Evolutionary conservation across 768 basidiomycete species (phyloP).

Genomic region (Lepiota subincarnata): DNA sequence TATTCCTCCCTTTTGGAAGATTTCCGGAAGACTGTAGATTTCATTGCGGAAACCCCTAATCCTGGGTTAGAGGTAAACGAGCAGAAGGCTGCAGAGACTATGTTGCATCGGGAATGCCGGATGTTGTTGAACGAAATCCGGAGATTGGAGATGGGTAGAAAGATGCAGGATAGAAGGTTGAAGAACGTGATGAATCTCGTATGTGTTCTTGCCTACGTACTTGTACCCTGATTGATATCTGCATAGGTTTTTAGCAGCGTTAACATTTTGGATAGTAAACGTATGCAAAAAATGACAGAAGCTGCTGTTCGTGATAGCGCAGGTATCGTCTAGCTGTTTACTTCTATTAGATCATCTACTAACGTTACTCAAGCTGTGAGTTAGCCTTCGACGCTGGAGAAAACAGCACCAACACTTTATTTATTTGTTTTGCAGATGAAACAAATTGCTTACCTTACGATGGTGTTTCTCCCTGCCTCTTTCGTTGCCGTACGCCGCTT

Average conservation of each 20-base stretch:
- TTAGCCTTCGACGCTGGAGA: background rate
- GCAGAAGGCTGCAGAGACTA: background rate
- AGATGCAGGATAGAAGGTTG: conserved; percentile 32
- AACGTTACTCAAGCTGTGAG: background rate
- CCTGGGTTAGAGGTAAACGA: conserved; percentile 27
- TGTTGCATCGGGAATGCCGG: conserved; percentile 34
- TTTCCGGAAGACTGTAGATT: conserved; percentile 42
- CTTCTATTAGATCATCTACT: background rate
- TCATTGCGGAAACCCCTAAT: conserved; percentile 38
- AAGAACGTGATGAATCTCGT: conserved; percentile 43
- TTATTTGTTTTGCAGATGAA: conserved; percentile 26
- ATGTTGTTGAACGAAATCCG: conserved; percentile 40
- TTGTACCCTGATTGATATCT: background rate
- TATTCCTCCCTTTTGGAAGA: conserved; percentile 44
- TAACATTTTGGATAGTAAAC: conserved; percentile 44
- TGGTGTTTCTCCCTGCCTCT: conserved; percentile 46
- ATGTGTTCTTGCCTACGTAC: conserved; percentile 1
- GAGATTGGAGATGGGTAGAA: conserved; percentile 32
- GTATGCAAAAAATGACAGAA: conserved; percentile 42
- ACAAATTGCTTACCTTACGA: conserved; percentile 43
- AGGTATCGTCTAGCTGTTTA: conserved; percentile 11
- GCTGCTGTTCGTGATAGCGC: conserved; percentile 36
- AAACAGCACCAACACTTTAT: background rate
- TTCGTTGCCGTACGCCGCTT: conserved; percentile 29
- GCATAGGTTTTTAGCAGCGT: conserved; percentile 46